Evolutionary conservation across 305 asterid species (phyloP).

Genomic region (Galium porrigens): DNA sequence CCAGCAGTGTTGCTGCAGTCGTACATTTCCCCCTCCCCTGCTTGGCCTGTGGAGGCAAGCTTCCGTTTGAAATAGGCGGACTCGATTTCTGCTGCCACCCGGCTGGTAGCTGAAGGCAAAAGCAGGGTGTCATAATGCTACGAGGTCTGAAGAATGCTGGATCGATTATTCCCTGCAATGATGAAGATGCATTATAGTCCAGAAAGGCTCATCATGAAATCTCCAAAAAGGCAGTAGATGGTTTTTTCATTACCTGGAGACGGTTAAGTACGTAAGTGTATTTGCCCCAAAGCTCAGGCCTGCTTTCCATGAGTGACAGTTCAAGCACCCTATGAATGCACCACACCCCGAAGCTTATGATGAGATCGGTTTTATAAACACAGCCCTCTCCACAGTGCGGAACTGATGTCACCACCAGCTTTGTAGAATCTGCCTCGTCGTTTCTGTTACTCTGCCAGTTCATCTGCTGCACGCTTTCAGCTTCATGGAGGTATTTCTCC

Average conservation of each 20-base stretch:
- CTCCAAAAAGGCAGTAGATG: background rate
- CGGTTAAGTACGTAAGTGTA: conserved; percentile 85
- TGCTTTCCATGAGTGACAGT: conserved; percentile 81
- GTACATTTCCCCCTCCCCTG: conserved; percentile 65
- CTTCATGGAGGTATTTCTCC: conserved; percentile 59
- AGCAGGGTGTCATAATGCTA: conserved; percentile 48
- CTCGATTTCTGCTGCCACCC: conserved; percentile 48
- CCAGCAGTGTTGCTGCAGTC: conserved; percentile 53
- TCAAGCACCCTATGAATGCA: conserved; percentile 86
- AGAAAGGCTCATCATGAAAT: background rate
- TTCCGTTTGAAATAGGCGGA: conserved; percentile 39
- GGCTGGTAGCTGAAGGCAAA: conserved; percentile 73
- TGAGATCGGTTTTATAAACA: conserved; percentile 61
- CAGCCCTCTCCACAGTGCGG: conserved; percentile 96
- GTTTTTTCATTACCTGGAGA: conserved; percentile 53
- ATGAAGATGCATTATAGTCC: conserved; percentile 1
- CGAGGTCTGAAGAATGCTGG: conserved; percentile 69
- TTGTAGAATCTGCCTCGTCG: conserved; percentile 40
- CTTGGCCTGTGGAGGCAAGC: conserved; percentile 65
- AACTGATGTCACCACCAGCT: conserved; percentile 40
- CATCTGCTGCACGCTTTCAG: conserved; percentile 32
- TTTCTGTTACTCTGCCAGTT: conserved; percentile 15
- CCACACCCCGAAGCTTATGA: conserved; percentile 93
- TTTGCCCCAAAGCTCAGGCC: conserved; percentile 98
- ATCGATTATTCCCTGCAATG: conserved; percentile 66